A percentile compares a stretch with the other conserved stretches of the same genome.
Evolutionary conservation across 2,329 filamentous ascomycete genomes (phyloP).

Genomic region (Clarireedia monteithiana): DNA sequence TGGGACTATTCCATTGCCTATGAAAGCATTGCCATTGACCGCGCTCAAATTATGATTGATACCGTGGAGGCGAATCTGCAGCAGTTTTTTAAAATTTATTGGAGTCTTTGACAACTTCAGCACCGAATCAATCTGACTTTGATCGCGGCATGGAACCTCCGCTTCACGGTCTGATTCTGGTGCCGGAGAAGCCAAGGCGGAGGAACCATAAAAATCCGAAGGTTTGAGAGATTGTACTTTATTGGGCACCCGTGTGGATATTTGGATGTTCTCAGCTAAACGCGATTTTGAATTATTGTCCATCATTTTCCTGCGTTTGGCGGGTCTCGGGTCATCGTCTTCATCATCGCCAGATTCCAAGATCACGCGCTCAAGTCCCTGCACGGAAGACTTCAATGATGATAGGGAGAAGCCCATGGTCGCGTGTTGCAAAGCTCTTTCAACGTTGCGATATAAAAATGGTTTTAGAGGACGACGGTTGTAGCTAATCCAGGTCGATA

Average conservation of each 20-base stretch:
- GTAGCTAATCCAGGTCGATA: constrained; percentile 6
- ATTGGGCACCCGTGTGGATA: background rate
- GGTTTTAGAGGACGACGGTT: constrained; percentile 8
- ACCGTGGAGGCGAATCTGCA: constrained; percentile 18
- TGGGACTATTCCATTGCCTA: background rate
- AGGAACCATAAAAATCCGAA: constrained; percentile 15
- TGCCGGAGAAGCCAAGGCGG: background rate
- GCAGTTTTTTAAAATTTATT: constrained; percentile 15
- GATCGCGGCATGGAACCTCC: background rate
- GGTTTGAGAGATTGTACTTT: constrained; percentile 14
- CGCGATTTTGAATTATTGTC: background rate
- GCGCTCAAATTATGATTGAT: constrained; percentile 10
- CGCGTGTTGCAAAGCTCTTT: constrained; percentile 11
- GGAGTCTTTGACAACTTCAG: constrained; percentile 9
- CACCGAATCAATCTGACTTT: constrained; percentile 1
- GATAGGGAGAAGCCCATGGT: constrained; percentile 20
- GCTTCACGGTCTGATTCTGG: background rate
- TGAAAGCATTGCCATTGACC: background rate
- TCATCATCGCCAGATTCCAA: constrained; percentile 17
- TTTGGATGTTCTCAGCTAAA: constrained; percentile 9
- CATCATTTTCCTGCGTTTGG: constrained; percentile 20
- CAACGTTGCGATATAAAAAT: constrained; percentile 22
- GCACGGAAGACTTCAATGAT: constrained; percentile 8
- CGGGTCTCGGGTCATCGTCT: constrained; percentile 17
- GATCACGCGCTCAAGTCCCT: constrained; percentile 6